Base-by-base conservation (phyloP, 2,329 filamentous ascomycete genomes). In the Sporothrix brasiliensis region DNA sequence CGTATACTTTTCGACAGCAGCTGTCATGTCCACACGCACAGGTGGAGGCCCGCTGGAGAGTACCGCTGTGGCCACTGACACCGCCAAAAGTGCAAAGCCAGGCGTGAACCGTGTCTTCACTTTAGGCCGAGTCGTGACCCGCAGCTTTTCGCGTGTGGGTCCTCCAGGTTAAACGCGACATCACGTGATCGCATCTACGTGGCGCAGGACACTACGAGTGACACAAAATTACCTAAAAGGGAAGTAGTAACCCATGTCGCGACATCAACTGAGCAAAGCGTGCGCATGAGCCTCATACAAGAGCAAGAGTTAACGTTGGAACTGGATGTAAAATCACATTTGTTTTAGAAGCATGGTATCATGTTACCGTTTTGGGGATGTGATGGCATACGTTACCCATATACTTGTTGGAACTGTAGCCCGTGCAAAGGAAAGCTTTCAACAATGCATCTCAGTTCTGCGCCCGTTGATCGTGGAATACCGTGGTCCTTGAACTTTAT, bases 111-210 rank as follows among this genome's bases (percentile, higher is more conserved):
- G 21, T 47, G 34, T 61, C 16, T 47, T 47, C 10, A 2, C 41
- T 14, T 24, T 44, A 14, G 58, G 54, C 30, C 54, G n/a, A 16
- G 19, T 41, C 54, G 30, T 58, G 54, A 21, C 54, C 54, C 54
- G 54, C 54, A 58, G 11, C 13, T 58, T 27, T 39, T 70, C 54
- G 69, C 69, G 69, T 63, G 52, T 61, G 65, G 66, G 69, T 21
- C 63, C 13, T 21, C 34, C 39, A 27, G 2, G 34, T 61, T n/a
- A 50, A 68, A 71, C 69, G 69, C 69, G 69, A 71, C 56, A 68
- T 71, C 69, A 71, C 69, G 66, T 71, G 69, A 9, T 0, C 24
- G 10, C 16, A 6, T 19, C 34, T 63, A 49, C 21, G 14, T 34
- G 53, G 14, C 24, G 39, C 34, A 2, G 10, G 21, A 39, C 9